Base-by-base conservation (phyloP, 371 early-diverging fungal species). In the Mortierella sp. region DNA sequence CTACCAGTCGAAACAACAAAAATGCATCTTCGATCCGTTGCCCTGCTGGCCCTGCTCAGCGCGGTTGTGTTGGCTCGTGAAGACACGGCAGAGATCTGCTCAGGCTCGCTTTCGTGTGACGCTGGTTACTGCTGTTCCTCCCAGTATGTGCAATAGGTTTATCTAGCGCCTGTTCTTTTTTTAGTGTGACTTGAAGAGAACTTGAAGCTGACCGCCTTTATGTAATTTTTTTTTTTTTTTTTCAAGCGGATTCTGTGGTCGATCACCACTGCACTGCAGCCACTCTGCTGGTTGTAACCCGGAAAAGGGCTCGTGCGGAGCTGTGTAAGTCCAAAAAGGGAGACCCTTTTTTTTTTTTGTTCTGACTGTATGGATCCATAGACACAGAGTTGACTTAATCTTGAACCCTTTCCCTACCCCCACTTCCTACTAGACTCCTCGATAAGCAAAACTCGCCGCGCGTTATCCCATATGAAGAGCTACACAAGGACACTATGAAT, bases 51-150 rank as follows among this genome's bases (percentile, higher is more conserved):
- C 2, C 21, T 59, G 21, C 44, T 68, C 26, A 48, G 53, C 44
- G 23, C 70, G 2, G 64, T 66, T 21, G 60, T 29, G 7, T 25
- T 75, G 21, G 70, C 71, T 25, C 62, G 53, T 3, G 64, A 58
- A 3, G 64, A 67, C 28, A 57, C 68, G 7, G 64, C 67, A 4
- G 59, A 67, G 29, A 0, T 55, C 18, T 75, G 76, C 55, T 37
- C 62, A 19, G 76, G 68, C n/a, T 28, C 53, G 0, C 53, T 64
- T 1, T 51, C 60, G 2, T 75, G 76, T n/a, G 68, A 67, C 44
- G 53, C 29, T n/a, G 76, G 76, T 37, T 70, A 64, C 43, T 75
- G 76, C n/a, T 75, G 76, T 30, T 75, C 76, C 15, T 56, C 67
- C 61, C 66, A 66, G 76, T 75, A 67, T 11, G 66, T 46, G n/a